Evolutionary conservation across 2,329 filamentous ascomycete species (phyloP).

Genomic region (Penicillium griseofulvum): DNA sequence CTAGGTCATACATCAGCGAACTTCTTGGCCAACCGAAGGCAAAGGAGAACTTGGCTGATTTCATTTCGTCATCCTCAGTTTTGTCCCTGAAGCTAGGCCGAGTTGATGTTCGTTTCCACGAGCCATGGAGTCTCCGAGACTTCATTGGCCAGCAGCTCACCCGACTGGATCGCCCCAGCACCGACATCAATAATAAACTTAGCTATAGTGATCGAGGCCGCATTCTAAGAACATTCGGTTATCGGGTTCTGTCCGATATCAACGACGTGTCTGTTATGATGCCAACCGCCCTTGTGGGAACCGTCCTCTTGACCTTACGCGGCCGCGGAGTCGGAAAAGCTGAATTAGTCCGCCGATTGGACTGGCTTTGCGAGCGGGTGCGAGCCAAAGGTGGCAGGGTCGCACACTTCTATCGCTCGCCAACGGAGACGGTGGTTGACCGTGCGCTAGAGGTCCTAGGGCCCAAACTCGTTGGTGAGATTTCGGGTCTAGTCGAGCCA

Average conservation of each 20-base stretch:
- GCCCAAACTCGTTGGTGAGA: conserved; percentile 77
- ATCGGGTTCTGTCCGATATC: conserved; percentile 89
- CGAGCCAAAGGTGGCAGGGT: conserved; percentile 85
- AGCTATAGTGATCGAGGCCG: conserved; percentile 62
- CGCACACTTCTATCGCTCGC: conserved; percentile 82
- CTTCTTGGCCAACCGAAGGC: conserved; percentile 91
- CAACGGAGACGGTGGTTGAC: conserved; percentile 78
- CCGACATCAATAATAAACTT: conserved; percentile 39
- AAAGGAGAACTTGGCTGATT: conserved; percentile 88
- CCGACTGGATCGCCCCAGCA: conserved; percentile 46
- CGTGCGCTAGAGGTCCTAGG: conserved; percentile 89
- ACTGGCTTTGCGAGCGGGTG: conserved; percentile 84
- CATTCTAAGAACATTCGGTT: conserved; percentile 81
- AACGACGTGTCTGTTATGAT: conserved; percentile 96
- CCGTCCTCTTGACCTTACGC: conserved; percentile 83
- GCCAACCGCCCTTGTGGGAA: conserved; percentile 94
- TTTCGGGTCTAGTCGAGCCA: conserved; percentile 78
- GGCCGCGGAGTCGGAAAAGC: conserved; percentile 86
- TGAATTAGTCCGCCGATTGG: conserved; percentile 80
- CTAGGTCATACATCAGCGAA: conserved; percentile 82
- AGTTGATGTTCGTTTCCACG: conserved; percentile 92
- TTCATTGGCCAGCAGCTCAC: conserved; percentile 77
- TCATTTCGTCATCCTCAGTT: conserved; percentile 84
- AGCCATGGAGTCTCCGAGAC: conserved; percentile 84
- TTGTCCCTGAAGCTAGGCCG: conserved; percentile 83